Evolutionary conservation across 352 stramenopile genomes (phyloP), one percentile per base, ranked within the genome.

Genomic region (Albugo laibachii): DNA sequence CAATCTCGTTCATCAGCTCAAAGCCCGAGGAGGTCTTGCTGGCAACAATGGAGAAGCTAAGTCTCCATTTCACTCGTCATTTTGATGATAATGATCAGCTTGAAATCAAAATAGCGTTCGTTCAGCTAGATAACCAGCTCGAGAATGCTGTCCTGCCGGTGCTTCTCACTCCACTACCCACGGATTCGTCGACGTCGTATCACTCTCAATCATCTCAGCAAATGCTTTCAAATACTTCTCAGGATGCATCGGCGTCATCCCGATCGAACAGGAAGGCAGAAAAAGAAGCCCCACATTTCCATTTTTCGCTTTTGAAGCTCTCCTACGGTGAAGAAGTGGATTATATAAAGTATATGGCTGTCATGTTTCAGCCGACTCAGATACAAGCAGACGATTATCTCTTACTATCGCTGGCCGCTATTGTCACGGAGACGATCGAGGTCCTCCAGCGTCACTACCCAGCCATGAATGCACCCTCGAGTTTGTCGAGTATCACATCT

Each of bases 331-430:
- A 80, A 13, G 76, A 83, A 27, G 78, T 91, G 35, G 77, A 92
- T 50, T 92, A 88, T 42, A 79, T 89, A 51, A 86, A 88, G 50
- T 91, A 91, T 40, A 63, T 91, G 13, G 86, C 78, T 0, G 66
- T 68, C 0, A 84, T 91, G 69, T 55, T 91, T 48, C 78, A 85
- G 40, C 78, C 78, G 2, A 62, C 64, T 10, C 58, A 64, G 11
- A 41, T 83, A 2, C 70, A 83, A 43, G 51, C 80, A 11, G 70
- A 83, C 36, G 70, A 78, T 37, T 78, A 66, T n/a, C 44, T 83
- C 14, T 47, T 83, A 18, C 54, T 83, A 36, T 68, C 66, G 6
- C 47, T 61, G 4, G 65, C 62, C 1, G 46, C 62, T 10, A 47
- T 83, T 0, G 60, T 63, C 2, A 59, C 53, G 5, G 64, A 80